Percentiles rank a stretch among this genome's conserved stretches.
Conservation (phyloP, 768 basidiomycete genomes). For the Tylopilus vinaceipallidus region DNA sequence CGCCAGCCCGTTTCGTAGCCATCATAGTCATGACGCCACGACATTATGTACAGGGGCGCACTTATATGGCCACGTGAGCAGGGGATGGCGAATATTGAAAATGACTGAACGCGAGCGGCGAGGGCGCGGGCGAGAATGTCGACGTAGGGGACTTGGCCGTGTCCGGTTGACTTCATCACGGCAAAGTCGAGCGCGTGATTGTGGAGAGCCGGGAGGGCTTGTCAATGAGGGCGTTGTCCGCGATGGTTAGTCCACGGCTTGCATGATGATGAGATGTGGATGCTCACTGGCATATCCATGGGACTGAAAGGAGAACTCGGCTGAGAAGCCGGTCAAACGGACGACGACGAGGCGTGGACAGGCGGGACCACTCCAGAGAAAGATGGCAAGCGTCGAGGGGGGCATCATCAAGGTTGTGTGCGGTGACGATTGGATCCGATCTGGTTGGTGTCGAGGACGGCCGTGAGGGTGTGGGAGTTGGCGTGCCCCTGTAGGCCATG, state of each 20-base stretch:
- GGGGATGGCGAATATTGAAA: background rate
- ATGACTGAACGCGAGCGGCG: constrained; percentile 57
- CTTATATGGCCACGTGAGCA: too few species aligned
- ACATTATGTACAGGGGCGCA: too few species aligned
- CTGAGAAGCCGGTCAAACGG: constrained; percentile 87
- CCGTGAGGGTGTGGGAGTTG: constrained; percentile 52
- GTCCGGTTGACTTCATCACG: constrained; percentile 79
- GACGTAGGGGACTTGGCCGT: constrained; percentile 91
- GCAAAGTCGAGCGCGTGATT: constrained; percentile 73
- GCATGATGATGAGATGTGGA: too few species aligned
- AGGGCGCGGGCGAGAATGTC: constrained; percentile 83
- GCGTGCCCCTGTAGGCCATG: constrained; percentile 75
- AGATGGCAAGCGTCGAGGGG: constrained; percentile 56
- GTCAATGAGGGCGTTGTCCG: too few species aligned
- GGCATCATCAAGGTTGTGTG: constrained; percentile 68
- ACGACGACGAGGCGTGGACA: constrained; percentile 78
- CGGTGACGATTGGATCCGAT: constrained; percentile 75
- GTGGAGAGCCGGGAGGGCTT: too few species aligned
- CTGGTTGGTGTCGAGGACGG: constrained; percentile 55
- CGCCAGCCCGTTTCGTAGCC: too few species aligned
- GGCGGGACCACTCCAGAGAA: constrained; percentile 70
- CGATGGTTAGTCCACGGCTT: constrained; percentile 64
- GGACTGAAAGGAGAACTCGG: constrained; percentile 85
- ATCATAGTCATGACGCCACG: too few species aligned
- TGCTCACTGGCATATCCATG: constrained; percentile 83